Conservation (phyloP, 305 asterid genomes). For the Fraxinus sp. region DNA sequence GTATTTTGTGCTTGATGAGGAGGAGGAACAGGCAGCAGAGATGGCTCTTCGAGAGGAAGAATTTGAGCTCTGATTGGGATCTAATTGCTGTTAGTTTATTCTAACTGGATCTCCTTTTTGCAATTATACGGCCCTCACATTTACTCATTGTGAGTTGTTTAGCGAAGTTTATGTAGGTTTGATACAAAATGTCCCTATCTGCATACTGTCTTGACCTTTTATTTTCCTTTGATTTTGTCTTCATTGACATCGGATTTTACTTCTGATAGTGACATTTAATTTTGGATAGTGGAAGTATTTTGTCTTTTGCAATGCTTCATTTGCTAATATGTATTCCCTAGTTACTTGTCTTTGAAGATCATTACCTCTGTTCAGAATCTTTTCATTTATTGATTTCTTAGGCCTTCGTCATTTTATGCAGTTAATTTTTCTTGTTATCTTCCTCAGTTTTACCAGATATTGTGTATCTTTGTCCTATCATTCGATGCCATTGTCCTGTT, state of each 20-base stretch:
- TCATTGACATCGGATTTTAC: conserved; percentile 27
- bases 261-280: conserved; percentile 23
- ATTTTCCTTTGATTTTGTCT: background rate
- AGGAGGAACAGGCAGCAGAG: conserved; percentile 93
- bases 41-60: conserved; percentile 92
- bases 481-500: background rate
- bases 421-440: background rate
- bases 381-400: conserved; percentile 8
- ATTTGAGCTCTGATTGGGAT: conserved; percentile 71
- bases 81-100: conserved; percentile 17
- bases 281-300: conserved; percentile 26
- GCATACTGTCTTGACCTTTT: conserved; percentile 25
- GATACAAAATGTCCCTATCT: conserved; percentile 29
- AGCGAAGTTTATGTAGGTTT: conserved; percentile 30
- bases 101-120: conserved; percentile 24
- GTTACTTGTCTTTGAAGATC: background rate
- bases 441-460: background rate
- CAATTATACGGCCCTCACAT: conserved; percentile 25
- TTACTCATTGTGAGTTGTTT: conserved; percentile 29
- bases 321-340: background rate
- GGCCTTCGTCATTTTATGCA: background rate
- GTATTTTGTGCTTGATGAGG: conserved; percentile 84
- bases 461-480: background rate
- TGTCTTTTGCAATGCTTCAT: background rate
- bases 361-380: conserved; percentile 9